These are phyloP conservation scores for Arctostaphylos glauca DNA, from an alignment of 148 eudicot genomes.

Conservation along the genomic window DNA sequence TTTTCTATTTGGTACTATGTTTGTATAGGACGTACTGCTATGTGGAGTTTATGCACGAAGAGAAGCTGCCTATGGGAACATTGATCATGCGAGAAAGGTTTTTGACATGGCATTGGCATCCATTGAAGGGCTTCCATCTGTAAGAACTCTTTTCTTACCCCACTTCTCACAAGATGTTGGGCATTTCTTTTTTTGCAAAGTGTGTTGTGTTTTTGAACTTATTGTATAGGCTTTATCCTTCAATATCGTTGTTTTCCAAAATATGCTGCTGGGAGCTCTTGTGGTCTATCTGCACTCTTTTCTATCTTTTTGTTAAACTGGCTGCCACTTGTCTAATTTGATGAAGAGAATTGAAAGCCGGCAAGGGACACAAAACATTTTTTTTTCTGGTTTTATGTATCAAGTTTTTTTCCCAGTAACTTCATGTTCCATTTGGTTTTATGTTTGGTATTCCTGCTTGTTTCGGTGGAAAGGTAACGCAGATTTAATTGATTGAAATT, in stretches of 20 bases:
- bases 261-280: not conserved
- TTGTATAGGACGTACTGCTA: conserved; percentile 65
- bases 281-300: not conserved
- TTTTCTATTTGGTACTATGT: conserved; percentile 8
- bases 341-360: not conserved
- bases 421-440: not conserved
- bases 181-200: conserved; percentile 2
- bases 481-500: not conserved
- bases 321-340: not conserved
- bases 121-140: conserved; percentile 54
- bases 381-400: not conserved
- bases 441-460: not conserved
- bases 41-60: conserved; percentile 95
- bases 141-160: conserved; percentile 23
- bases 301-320: not conserved
- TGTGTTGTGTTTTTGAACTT: not conserved
- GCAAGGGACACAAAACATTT: too few relatives aligned
- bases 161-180: not conserved
- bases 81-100: conserved; percentile 78
- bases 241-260: not conserved
- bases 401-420: not conserved
- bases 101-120: conserved; percentile 96
- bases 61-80: conserved; percentile 83
- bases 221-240: not conserved
- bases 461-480: not conserved